These are phyloP conservation scores for Globisporangium iwayamae DNA, from an alignment of 352 stramenopile genomes.

Conservation along the genomic window DNA sequence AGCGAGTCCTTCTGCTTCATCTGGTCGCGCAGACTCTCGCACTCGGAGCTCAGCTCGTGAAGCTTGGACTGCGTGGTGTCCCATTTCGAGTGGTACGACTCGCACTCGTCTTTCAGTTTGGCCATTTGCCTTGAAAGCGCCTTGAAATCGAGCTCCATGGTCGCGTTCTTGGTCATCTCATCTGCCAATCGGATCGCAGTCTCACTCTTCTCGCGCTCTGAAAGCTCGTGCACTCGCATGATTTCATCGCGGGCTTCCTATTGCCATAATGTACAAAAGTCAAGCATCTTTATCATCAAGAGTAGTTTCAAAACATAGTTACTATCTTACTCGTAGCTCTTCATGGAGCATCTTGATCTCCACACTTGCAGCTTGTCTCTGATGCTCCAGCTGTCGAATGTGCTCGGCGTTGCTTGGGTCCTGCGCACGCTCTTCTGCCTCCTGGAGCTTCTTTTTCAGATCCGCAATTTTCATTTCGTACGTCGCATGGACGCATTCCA, in stretches of 20 bases:
- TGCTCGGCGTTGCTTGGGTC: constrained; percentile 35
- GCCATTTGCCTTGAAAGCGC: constrained; percentile 38
- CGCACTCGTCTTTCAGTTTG: constrained; percentile 45
- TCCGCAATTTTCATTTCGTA: constrained; percentile 59
- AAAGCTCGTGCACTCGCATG: constrained; percentile 27
- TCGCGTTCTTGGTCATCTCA: constrained; percentile 33
- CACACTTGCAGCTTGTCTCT: constrained; percentile 40
- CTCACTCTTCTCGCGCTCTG: constrained; percentile 36
- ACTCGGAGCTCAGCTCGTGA: constrained; percentile 44
- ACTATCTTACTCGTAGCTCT: constrained; percentile 46
- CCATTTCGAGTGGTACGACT: constrained; percentile 42
- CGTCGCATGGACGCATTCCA: constrained; percentile 68
- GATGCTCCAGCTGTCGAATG: constrained; percentile 52
- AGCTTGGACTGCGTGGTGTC: constrained; percentile 60
- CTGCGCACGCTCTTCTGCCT: constrained; percentile 35
- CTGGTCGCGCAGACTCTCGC: constrained; percentile 59
- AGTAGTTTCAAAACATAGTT: no score
- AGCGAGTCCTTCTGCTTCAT: constrained; percentile 72
- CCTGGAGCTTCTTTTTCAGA: constrained; percentile 46
- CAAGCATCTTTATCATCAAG: no score
- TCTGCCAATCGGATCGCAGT: constrained; percentile 48
- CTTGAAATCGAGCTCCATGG: constrained; percentile 61
- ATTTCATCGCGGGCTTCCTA: constrained; percentile 57
- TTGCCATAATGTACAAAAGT: background rate
- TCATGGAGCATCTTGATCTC: constrained; percentile 62